Conservation (phyloP, 495 filamentous ascomycete species). For the Aspergillus diversus region DNA sequence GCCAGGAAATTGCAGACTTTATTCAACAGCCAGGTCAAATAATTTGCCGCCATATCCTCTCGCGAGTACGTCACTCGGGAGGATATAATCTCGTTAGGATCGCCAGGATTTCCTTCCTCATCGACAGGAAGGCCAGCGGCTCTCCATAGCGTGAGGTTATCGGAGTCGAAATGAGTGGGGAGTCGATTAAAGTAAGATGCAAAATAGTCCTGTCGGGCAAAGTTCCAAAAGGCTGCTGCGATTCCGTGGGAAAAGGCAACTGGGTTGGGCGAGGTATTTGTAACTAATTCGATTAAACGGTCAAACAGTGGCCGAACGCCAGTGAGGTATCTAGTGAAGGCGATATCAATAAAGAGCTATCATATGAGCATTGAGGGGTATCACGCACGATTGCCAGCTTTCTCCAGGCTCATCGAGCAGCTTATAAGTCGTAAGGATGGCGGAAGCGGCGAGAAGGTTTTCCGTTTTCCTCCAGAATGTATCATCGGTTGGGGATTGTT, state of each 20-base stretch:
- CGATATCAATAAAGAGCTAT: slow-evolving; percentile 2
- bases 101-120: slow-evolving; percentile 29
- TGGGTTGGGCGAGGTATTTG: background rate
- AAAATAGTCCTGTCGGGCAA: slow-evolving; percentile 45
- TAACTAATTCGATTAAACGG: slow-evolving; percentile 26
- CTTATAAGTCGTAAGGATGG: slow-evolving; percentile 38
- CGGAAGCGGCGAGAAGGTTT: slow-evolving; percentile 36
- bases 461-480: slow-evolving; percentile 33
- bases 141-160: slow-evolving; percentile 38
- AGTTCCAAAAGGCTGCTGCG: slow-evolving; percentile 46
- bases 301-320: slow-evolving; percentile 38
- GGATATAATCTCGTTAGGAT: slow-evolving; percentile 1
- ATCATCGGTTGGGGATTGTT: slow-evolving; percentile 17
- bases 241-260: slow-evolving; percentile 36
- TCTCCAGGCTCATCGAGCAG: slow-evolving; percentile 39
- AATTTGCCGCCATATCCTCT: slow-evolving; percentile 44
- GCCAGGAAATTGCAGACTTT: slow-evolving; percentile 48
- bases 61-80: slow-evolving; percentile 14
- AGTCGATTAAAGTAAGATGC: slow-evolving; percentile 42
- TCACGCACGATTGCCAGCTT: slow-evolving; percentile 43
- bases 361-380: too few species aligned
- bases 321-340: slow-evolving; percentile 33
- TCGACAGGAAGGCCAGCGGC: slow-evolving; percentile 42
- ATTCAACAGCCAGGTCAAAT: slow-evolving; percentile 39
- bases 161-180: slow-evolving; percentile 37